phyloP scores from a whole-genome alignment of 495 filamentous ascomycete species.

The Ramalina intermedia region DNA sequence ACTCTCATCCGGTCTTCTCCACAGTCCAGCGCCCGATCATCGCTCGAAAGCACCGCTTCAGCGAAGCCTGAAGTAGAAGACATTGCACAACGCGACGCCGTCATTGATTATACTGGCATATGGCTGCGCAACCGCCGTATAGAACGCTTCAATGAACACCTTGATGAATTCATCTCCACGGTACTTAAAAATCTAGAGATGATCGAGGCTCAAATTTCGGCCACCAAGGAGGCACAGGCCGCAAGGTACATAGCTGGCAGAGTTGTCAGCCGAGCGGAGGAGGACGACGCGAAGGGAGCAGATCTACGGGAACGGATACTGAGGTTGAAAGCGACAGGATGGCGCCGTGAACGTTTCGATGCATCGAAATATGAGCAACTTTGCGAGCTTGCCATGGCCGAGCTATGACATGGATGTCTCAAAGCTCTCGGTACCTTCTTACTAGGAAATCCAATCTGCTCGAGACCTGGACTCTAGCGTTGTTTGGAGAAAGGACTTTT shows the following conservation, averaged over 20 bases:
- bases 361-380: slow-evolving; percentile 14
- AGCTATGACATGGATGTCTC: background rate
- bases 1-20: slow-evolving; percentile 25
- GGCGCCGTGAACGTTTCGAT: slow-evolving; percentile 14
- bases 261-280: slow-evolving; percentile 8
- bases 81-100: background rate
- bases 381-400: slow-evolving; percentile 11
- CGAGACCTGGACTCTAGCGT: too few relatives aligned
- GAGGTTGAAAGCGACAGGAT: slow-evolving; percentile 10
- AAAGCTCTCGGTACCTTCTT: too few relatives aligned
- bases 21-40: slow-evolving; percentile 1
- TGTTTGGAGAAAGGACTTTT: too few relatives aligned
- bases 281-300: slow-evolving; percentile 7
- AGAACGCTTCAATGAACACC: slow-evolving; percentile 8
- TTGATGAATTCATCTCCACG: slow-evolving; percentile 5
- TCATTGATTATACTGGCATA: slow-evolving; percentile 4
- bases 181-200: slow-evolving; percentile 4
- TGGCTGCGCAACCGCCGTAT: slow-evolving; percentile 9
- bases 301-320: slow-evolving; percentile 8
- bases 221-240: slow-evolving; percentile 5
- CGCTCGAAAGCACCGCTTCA: background rate
- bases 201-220: slow-evolving; percentile 5
- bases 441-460: too few relatives aligned
- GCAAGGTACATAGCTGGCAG: slow-evolving; percentile 1
- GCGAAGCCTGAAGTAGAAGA: background rate